phyloP scores from a whole-genome alignment of 108 stramenopile genomes.

The Nitzschia palea region DNA sequence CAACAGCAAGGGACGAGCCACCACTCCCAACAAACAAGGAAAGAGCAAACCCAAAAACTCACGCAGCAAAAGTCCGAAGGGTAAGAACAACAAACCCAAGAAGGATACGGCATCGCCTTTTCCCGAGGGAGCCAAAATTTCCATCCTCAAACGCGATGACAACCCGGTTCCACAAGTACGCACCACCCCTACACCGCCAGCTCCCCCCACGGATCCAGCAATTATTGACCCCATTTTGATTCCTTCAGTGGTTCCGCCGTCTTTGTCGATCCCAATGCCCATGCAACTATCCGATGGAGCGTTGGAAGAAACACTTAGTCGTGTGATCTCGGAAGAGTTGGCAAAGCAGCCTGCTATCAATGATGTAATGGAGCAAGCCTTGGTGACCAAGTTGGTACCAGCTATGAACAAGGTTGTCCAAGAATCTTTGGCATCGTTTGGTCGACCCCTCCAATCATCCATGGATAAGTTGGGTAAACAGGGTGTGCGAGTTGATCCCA shows the following conservation, averaged over 20 bases:
- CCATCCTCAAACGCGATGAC: conserved; percentile 54
- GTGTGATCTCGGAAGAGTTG: conserved; percentile 8
- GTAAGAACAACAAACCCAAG: conserved; percentile 31
- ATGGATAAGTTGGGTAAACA: conserved; percentile 54
- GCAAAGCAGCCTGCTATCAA: conserved; percentile 13
- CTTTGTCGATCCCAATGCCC: not conserved
- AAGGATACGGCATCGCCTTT: conserved; percentile 10
- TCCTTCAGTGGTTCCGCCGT: not conserved
- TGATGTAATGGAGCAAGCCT: conserved; percentile 37
- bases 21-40: conserved; percentile 37
- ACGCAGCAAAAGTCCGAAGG: conserved; percentile 40
- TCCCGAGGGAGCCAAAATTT: conserved; percentile 41
- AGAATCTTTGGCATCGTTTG: conserved; percentile 41
- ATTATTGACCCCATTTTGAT: conserved; percentile 28
- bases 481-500: conserved; percentile 41
- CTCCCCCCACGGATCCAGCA: conserved; percentile 5
- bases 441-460: conserved; percentile 40
- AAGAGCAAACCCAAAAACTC: conserved; percentile 59
- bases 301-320: not conserved
- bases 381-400: conserved; percentile 43
- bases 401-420: conserved; percentile 41
- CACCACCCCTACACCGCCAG: not conserved
- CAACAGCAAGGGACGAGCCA: not conserved
- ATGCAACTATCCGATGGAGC: not conserved
- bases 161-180: not conserved